Conservation (phyloP, 2,329 filamentous ascomycete genomes). For the Monilinia laxa region DNA sequence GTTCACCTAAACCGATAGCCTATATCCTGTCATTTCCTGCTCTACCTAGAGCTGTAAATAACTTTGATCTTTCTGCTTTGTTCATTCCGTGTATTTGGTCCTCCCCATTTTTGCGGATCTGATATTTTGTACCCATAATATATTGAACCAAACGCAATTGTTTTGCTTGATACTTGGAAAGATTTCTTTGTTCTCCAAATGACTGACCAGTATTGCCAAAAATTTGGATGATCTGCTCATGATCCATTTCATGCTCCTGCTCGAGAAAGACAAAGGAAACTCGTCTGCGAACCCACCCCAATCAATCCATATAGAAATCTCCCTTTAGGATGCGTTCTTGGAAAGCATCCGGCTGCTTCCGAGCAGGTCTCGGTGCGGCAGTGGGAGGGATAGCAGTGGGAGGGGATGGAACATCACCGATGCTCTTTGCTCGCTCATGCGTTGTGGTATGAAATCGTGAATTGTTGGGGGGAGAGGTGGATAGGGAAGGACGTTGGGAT, state of each 20-base stretch:
- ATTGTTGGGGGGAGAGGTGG: constrained; percentile 49
- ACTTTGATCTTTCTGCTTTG: neutral
- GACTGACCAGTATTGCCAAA: neutral
- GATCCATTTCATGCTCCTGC: constrained; percentile 6
- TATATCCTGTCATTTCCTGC: constrained; percentile 3
- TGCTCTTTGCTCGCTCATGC: constrained; percentile 69
- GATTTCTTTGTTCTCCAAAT: constrained; percentile 6
- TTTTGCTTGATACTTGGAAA: neutral
- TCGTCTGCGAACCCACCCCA: neutral
- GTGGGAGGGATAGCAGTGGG: constrained; percentile 47
- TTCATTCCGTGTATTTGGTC: neutral
- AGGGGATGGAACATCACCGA: constrained; percentile 61
- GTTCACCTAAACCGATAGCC: constrained; percentile 3
- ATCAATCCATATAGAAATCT: constrained; percentile 94
- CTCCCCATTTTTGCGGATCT: neutral
- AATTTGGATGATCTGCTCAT: neutral
- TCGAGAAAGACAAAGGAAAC: constrained; percentile 11
- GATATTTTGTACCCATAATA: neutral
- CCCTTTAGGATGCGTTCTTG: constrained; percentile 97
- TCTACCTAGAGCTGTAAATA: constrained; percentile 4
- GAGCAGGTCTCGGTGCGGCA: constrained; percentile 43
- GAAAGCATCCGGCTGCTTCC: constrained; percentile 83
- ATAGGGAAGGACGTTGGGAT: constrained; percentile 56
- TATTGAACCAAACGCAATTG: neutral
- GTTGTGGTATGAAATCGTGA: constrained; percentile 38